Evolutionary conservation across 139 green algal genomes (phyloP), one percentile per base, ranked within the genome.

Genomic region (Chlamydomonas asymmetrica): DNA sequence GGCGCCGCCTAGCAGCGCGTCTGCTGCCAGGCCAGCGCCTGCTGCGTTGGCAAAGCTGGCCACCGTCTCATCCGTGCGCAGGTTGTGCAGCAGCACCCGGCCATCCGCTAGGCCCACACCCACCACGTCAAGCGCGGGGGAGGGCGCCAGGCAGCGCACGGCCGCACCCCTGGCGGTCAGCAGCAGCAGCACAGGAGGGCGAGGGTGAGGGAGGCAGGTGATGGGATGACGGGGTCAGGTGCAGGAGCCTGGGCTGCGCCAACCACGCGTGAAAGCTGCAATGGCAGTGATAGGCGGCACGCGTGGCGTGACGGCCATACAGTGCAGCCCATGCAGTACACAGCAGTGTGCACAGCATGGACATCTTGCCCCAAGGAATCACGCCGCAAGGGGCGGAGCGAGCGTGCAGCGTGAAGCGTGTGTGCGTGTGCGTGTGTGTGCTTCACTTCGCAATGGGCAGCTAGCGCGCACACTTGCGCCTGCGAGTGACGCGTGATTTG

Each of bases 101-200:
- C 96, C 96, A 45, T 98, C 90, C 8, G 78, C 83, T 35, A 98
- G 79, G n/a, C 95, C 96, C 10, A 98, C 76, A 10, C 87, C 96
- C 22, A 99, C 87, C 8, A 97, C 88, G 75, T 99, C 96, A 10
- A 99, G 84, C 2, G 96, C 96, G 4, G 96, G 95, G 5, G 90
- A 94, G 20, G 89, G 35, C 10, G 85, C 87, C 34, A 98, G 63
- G 70, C 73, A 87, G 31, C 82, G 71, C 10, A 99, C 73, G 0
- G 61, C 63, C 27, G 79, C 80, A 3, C 76, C 85, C 82, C 80
- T 82, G 66, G 5, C 32, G 25, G 37, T 7, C 38, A 41, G 37
- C 25, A 16, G 45, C 37, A 38, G 27, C 5, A 2, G 61, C n/a
- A 49, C 13, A 32, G 31, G 34, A 29, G 0, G 61, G 61, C 0